Evolutionary conservation across 2,329 filamentous ascomycete species (phyloP), one percentile per base, ranked within the genome.

Genomic region (Podosphaera fusca): DNA sequence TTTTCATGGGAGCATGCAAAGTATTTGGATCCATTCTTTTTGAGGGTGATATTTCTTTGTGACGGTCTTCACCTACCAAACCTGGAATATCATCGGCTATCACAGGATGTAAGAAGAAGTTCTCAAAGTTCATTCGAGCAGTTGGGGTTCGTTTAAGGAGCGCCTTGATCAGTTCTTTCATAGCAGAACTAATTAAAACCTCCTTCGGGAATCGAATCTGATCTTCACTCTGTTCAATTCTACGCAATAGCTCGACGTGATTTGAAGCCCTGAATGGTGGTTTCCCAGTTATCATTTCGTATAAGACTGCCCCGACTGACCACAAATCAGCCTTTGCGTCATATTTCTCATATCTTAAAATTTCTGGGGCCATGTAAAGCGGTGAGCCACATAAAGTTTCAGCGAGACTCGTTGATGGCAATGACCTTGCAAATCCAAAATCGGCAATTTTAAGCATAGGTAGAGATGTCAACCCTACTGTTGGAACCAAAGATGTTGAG

Each of bases 371-470:
- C 92, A 98, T 98, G 72, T 98, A 98, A 33, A 98, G 74, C 8
- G 92, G 92, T 10, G 92, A 96, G 21, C 92, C 92, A 69, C 92
- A 98, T 0, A 98, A 79, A 0, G 92, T 98, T 69, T 98, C 92
- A 9, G 92, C 92, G 61, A 98, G 76, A 4, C 89, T 90, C 0
- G 90, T 94, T 6, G 86, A 82, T 1, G 92, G 90, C 54, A 98
- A 73, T 57, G 94, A 87, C 57, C 92, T 82, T 57, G 92, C 92
- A 68, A 98, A 98, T n/a, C 92, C 92, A 67, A 98, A 98, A 71
- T 98, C 92, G 58, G 92, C 92, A 64, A 98, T 82, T 72, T 98
- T 98, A 59, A 98, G 79, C 84, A 96, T 94, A 3, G 92, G 92
- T 47, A 98, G 71, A 21, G 88, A 92, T 56, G 80, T 76, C 35